Conservation (phyloP, 1,284 basidiomycete genomes). For the Leucoagaricus sp. region DNA sequence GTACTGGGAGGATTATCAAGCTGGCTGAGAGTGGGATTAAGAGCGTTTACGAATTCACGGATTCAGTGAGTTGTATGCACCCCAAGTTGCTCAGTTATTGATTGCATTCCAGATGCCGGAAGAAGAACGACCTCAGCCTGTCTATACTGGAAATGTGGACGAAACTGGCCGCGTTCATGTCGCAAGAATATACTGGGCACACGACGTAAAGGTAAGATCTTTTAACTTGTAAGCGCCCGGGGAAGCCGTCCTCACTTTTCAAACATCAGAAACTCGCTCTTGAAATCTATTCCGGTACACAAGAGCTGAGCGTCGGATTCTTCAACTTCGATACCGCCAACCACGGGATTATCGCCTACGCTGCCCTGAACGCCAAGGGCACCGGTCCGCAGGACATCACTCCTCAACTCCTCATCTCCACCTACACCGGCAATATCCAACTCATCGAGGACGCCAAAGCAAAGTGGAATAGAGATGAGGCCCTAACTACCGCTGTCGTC, state of each 20-base stretch:
- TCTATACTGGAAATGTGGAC: constrained; percentile 65
- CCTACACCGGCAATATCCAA: constrained; percentile 80
- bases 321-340: constrained; percentile 73
- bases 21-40: constrained; percentile 45
- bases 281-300: constrained; percentile 60
- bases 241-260: too few relatives aligned
- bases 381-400: constrained; percentile 31
- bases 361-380: constrained; percentile 44
- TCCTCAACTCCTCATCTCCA: constrained; percentile 62
- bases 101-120: constrained; percentile 18
- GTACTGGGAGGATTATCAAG: constrained; percentile 54
- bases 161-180: constrained; percentile 61
- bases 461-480: constrained; percentile 86
- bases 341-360: constrained; percentile 76
- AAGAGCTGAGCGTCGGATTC: constrained; percentile 49
- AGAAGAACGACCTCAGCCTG: constrained; percentile 41
- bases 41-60: constrained; percentile 58
- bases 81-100: background rate
- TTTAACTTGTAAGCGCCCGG: too few relatives aligned
- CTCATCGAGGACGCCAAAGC: constrained; percentile 66
- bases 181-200: constrained; percentile 76
- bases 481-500: constrained; percentile 64
- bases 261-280: constrained; percentile 43
- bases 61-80: constrained; percentile 45
- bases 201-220: constrained; percentile 49